Evolutionary conservation across 768 basidiomycete genomes (phyloP).

Genomic region (Trametes sanguinea): DNA sequence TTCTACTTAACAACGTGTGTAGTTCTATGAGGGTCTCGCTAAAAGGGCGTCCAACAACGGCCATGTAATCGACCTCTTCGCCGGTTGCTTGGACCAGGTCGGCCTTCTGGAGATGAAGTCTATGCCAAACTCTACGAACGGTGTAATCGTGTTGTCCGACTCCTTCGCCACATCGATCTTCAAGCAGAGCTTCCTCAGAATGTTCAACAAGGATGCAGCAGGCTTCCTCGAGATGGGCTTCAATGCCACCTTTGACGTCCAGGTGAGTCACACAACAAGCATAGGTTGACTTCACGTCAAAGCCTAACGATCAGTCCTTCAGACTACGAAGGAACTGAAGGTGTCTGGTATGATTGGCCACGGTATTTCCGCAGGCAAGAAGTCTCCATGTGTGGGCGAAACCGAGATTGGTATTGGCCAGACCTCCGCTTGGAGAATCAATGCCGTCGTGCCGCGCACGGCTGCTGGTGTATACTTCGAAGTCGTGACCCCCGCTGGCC

Average conservation of each 20-base stretch:
- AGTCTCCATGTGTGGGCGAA: constrained; percentile 94
- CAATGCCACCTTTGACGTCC: constrained; percentile 98
- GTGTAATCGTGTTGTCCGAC: constrained; percentile 93
- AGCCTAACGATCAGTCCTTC: not conserved
- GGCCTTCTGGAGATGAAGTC: constrained; percentile 98
- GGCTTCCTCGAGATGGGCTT: constrained; percentile 96
- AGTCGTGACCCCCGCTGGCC: constrained; percentile 95
- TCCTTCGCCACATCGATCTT: constrained; percentile 98
- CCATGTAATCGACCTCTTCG: constrained; percentile 92
- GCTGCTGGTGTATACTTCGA: constrained; percentile 96
- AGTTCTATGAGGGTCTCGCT: constrained; percentile 96
- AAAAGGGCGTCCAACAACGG: constrained; percentile 94
- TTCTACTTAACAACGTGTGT: constrained; percentile 6
- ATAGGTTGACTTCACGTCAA: constrained; percentile 5
- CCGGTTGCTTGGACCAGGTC: constrained; percentile 97
- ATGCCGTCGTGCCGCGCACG: constrained; percentile 83
- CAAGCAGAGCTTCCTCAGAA: constrained; percentile 94
- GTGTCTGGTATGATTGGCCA: constrained; percentile 98
- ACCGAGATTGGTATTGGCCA: constrained; percentile 99
- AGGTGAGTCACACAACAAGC: constrained; percentile 48
- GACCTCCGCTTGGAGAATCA: constrained; percentile 98
- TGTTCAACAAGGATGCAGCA: constrained; percentile 91
- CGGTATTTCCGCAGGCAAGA: constrained; percentile 96
- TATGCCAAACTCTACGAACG: constrained; percentile 93
- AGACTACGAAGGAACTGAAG: constrained; percentile 99